Conservation (phyloP, 495 filamentous ascomycete genomes). For the Aspergillus avenaceus region DNA sequence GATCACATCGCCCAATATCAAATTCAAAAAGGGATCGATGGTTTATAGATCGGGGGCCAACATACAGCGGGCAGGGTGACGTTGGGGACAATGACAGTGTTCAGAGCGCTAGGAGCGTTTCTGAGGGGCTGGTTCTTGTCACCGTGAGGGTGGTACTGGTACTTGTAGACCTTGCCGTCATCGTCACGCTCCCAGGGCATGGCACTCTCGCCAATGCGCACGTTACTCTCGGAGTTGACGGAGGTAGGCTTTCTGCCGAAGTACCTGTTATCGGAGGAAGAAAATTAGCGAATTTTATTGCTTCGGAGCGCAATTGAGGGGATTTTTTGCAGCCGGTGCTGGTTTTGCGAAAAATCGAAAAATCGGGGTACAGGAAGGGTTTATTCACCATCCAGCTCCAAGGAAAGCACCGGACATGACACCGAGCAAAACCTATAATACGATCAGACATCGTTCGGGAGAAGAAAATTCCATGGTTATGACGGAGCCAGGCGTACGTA, state of each 20-base stretch:
- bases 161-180: conserved; percentile 63
- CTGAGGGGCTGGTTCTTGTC: conserved; percentile 69
- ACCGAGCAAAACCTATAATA: conserved; percentile 71
- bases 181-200: conserved; percentile 86
- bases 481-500: conserved; percentile 52
- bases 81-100: conserved; percentile 88
- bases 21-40: too few relatives aligned
- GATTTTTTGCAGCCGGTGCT: conserved; percentile 6
- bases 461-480: conserved; percentile 3
- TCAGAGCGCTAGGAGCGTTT: conserved; percentile 90
- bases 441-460: conserved; percentile 11
- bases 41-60: conserved; percentile 4
- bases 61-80: conserved; percentile 88
- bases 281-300: conserved; percentile 12
- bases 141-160: conserved; percentile 90
- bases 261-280: conserved; percentile 27
- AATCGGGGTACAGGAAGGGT: conserved; percentile 57
- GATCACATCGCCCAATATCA: not conserved
- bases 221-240: conserved; percentile 72
- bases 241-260: conserved; percentile 82
- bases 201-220: conserved; percentile 64
- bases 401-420: conserved; percentile 88
- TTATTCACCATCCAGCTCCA: conserved; percentile 71
- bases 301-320: not conserved
- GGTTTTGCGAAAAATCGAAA: not conserved